A percentile compares a stretch with the other conserved stretches of the same genome.
These are phyloP conservation scores for Suhomyces choctaworum DNA, from an alignment of 1,139 yeast genomes.

Conservation along the genomic window DNA sequence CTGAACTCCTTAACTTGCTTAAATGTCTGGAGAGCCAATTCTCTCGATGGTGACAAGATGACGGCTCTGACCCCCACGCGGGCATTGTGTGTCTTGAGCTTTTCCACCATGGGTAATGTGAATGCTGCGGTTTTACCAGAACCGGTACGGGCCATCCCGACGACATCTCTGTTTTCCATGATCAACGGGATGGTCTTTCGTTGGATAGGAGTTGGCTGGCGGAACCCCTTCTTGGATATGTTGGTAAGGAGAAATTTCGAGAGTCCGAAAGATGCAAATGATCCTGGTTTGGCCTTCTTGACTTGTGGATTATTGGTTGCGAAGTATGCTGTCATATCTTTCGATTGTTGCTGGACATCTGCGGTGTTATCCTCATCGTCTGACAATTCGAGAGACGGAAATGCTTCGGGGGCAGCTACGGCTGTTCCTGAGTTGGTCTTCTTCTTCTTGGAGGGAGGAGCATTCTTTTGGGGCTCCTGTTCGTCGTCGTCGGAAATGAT, in stretches of 20 bases:
- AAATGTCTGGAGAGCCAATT: conserved; percentile 87
- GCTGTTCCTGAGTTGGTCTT: conserved; percentile 16
- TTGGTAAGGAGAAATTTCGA: conserved; percentile 70
- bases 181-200: conserved; percentile 91
- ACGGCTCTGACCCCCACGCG: conserved; percentile 89
- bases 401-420: conserved; percentile 26
- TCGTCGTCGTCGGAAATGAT: conserved; percentile 55
- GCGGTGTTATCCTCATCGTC: conserved; percentile 53
- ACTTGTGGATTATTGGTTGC: conserved; percentile 44
- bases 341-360: conserved; percentile 23
- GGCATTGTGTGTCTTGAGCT: conserved; percentile 77
- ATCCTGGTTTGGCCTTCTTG: conserved; percentile 73
- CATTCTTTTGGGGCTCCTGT: conserved; percentile 31
- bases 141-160: conserved; percentile 99
- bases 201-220: conserved; percentile 97
- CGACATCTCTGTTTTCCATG: conserved; percentile 87
- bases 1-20: conserved; percentile 88
- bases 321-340: conserved; percentile 45
- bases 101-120: conserved; percentile 88
- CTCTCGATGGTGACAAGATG: conserved; percentile 90
- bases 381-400: conserved; percentile 69
- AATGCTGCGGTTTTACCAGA: conserved; percentile 99
- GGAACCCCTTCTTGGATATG: conserved; percentile 81
- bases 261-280: conserved; percentile 88
- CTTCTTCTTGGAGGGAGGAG: conserved; percentile 19